Conservation (phyloP, 1,284 basidiomycete genomes). For the Fistulina hepatica region DNA sequence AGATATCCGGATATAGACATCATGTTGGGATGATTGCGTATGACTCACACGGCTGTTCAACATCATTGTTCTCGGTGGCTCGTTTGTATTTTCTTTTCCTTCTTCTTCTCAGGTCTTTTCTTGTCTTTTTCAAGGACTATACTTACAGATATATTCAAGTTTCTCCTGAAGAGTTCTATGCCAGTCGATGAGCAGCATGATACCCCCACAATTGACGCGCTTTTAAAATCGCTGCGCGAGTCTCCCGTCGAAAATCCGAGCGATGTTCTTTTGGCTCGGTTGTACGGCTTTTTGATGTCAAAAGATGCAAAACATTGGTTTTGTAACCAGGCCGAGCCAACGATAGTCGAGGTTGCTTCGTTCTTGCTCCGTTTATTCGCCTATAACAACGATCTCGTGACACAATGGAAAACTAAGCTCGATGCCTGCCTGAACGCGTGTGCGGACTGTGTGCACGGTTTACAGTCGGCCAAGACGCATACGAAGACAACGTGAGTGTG, state of each 20-base stretch:
- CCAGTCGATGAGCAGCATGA: no score
- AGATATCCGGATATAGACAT: no score
- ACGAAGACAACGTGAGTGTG: constrained; percentile 58
- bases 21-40: no score
- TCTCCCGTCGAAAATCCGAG: constrained; percentile 39
- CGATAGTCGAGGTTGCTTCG: constrained; percentile 52
- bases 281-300: constrained; percentile 49
- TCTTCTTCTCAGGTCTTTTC: no score
- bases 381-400: constrained; percentile 50
- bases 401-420: constrained; percentile 52
- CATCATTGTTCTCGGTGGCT: no score
- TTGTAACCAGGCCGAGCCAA: constrained; percentile 43
- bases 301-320: constrained; percentile 55
- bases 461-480: constrained; percentile 50
- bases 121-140: no score
- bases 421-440: constrained; percentile 49
- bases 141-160: no score
- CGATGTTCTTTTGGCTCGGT: constrained; percentile 37
- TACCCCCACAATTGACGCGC: no score
- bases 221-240: no score
- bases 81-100: no score
- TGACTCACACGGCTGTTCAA: no score
- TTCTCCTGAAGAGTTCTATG: no score
- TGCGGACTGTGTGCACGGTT: constrained; percentile 51
- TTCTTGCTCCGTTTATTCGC: constrained; percentile 76